These are phyloP conservation scores for Cladosporium sp. DNA, from an alignment of 2,329 filamentous ascomycete genomes.

Conservation along the genomic window DNA sequence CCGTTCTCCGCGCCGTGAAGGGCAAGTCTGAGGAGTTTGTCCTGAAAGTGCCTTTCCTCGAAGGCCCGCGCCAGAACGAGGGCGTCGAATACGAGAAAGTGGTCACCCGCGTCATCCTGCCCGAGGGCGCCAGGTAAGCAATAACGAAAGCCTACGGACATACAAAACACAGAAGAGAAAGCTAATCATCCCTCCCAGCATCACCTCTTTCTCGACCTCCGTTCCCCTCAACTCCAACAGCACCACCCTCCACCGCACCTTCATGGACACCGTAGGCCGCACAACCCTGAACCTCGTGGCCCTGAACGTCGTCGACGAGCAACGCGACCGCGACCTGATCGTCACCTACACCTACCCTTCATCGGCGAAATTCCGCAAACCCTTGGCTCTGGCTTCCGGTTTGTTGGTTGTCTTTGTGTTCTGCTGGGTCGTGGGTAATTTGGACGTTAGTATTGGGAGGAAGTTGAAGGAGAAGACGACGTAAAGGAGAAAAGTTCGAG, in stretches of 20 bases:
- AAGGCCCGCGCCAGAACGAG: constrained; percentile 81
- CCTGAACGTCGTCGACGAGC: constrained; percentile 84
- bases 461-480: constrained; percentile 22
- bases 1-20: constrained; percentile 63
- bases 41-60: constrained; percentile 85
- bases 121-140: constrained; percentile 80
- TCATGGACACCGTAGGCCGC: constrained; percentile 87
- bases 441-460: constrained; percentile 72
- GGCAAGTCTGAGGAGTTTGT: constrained; percentile 64
- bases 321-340: constrained; percentile 75
- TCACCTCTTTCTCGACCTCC: constrained; percentile 70
- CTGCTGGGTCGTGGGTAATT: constrained; percentile 68
- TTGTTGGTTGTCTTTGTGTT: constrained; percentile 68
- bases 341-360: constrained; percentile 85
- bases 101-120: constrained; percentile 75
- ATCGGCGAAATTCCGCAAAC: constrained; percentile 74
- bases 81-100: constrained; percentile 82
- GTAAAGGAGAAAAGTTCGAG: too few species aligned
- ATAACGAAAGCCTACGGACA: too few species aligned
- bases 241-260: constrained; percentile 72
- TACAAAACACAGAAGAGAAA: too few species aligned
- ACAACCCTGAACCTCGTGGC: constrained; percentile 76
- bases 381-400: constrained; percentile 71
- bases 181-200: constrained; percentile 53
- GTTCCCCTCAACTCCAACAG: constrained; percentile 63